Evolutionary conservation across 257 asterid genomes (phyloP).

Genomic region (Petunia axillaris): DNA sequence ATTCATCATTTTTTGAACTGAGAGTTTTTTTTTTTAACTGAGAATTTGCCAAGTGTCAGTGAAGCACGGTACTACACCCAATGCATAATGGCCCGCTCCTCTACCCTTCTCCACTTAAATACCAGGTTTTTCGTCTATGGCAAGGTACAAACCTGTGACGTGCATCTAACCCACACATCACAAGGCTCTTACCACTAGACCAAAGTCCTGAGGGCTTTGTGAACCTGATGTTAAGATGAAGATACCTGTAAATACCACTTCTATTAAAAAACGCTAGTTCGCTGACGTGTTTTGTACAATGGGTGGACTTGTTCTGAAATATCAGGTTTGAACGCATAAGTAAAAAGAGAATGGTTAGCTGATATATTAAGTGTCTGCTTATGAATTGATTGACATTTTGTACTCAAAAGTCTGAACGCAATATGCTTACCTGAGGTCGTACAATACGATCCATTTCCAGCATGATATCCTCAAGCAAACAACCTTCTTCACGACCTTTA

Average conservation of each 20-base stretch:
- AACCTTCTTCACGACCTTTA: slow-evolving; percentile 60
- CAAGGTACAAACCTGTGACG: too few species aligned
- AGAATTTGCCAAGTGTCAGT: too few species aligned
- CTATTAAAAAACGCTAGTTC: neutral
- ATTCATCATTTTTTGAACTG: neutral
- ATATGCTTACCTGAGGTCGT: slow-evolving; percentile 70
- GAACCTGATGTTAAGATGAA: neutral
- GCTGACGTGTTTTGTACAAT: neutral
- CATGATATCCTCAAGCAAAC: slow-evolving; percentile 81
- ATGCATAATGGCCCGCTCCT: too few species aligned
- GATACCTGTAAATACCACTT: neutral
- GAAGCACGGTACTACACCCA: too few species aligned
- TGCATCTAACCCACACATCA: too few species aligned
- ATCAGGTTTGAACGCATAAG: neutral
- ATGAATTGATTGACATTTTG: neutral
- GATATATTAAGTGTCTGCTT: neutral
- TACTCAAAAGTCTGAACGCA: neutral
- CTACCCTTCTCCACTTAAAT: too few species aligned
- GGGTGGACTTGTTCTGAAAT: neutral
- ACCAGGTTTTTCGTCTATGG: too few species aligned
- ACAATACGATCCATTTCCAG: slow-evolving; percentile 89
- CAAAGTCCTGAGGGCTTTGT: neutral
- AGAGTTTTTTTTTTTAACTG: too few species aligned
- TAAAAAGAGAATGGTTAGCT: neutral
- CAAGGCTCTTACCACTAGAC: too few species aligned